Conservation (phyloP, 1,284 basidiomycete genomes). For the Cryptococcus sp. region DNA sequence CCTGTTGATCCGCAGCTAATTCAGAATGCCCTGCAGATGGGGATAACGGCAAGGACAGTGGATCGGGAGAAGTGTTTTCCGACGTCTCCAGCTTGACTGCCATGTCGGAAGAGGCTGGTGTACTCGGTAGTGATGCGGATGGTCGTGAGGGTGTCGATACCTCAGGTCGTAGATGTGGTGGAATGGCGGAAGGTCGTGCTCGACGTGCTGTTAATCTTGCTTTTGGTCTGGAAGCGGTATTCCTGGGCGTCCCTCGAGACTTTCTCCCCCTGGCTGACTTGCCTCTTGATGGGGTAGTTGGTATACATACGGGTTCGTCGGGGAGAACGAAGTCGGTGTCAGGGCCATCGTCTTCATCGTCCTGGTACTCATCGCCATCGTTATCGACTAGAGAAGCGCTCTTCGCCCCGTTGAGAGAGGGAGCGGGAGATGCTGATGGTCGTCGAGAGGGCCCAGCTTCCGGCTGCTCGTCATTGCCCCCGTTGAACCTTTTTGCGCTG, state of each 20-base stretch:
- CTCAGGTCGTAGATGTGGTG: constrained; percentile 23
- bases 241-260: constrained; percentile 1
- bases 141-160: constrained; percentile 8
- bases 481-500: constrained; percentile 10
- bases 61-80: constrained; percentile 16
- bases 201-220: constrained; percentile 6
- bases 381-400: background rate
- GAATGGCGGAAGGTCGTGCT: constrained; percentile 27
- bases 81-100: constrained; percentile 15
- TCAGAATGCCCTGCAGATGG: background rate
- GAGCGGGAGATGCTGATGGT: background rate
- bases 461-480: background rate
- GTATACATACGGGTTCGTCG: background rate
- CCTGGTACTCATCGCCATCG: background rate
- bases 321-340: too few relatives aligned
- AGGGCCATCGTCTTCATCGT: too few relatives aligned
- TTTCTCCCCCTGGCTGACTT: constrained; percentile 1
- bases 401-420: background rate
- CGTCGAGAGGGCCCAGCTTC: constrained; percentile 13
- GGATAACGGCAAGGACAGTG: constrained; percentile 11
- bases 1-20: constrained; percentile 4
- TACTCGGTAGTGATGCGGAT: constrained; percentile 10
- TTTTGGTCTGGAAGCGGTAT: background rate
- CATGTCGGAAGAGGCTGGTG: constrained; percentile 14
- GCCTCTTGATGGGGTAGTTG: background rate